Conservation (phyloP, 306 rosid genomes). For the Cicer chorassanicum region DNA sequence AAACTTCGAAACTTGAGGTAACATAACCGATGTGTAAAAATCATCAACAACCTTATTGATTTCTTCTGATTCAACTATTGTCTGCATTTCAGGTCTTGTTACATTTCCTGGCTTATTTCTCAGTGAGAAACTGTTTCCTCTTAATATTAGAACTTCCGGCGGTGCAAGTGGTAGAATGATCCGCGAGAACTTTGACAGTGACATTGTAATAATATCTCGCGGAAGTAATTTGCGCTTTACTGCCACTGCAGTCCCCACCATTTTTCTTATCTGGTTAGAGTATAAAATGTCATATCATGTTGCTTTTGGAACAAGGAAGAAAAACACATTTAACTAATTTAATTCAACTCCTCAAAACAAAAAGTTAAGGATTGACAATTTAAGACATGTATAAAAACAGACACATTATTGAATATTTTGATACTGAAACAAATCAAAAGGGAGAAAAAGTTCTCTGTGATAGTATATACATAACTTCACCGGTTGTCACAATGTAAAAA, state of each 20-base stretch:
- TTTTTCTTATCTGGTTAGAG: conserved; percentile 77
- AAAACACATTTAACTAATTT: conserved; percentile 24
- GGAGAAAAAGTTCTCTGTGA: neutral
- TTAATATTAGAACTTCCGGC: conserved; percentile 74
- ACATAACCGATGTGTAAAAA: conserved; percentile 68
- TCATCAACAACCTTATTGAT: conserved; percentile 62
- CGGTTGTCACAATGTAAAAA: conserved; percentile 14
- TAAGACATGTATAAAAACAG: conserved; percentile 21
- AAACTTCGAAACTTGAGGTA: conserved; percentile 71
- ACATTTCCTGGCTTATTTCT: conserved; percentile 68
- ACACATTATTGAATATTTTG: neutral
- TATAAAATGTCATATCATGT: conserved; percentile 20
- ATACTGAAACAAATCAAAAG: neutral
- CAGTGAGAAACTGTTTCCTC: conserved; percentile 71
- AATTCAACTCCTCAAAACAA: conserved; percentile 25
- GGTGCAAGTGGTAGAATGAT: conserved; percentile 84
- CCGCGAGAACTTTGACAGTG: conserved; percentile 76
- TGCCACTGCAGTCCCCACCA: conserved; percentile 85
- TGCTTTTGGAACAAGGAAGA: conserved; percentile 23
- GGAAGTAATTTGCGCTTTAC: conserved; percentile 81
- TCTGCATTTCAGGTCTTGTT: conserved; percentile 73
- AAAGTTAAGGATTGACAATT: conserved; percentile 12
- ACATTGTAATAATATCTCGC: conserved; percentile 61
- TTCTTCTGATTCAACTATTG: conserved; percentile 67
- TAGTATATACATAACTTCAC: neutral